Conservation (phyloP, 495 filamentous ascomycete species). For the Aspergillus haitiensis region DNA sequence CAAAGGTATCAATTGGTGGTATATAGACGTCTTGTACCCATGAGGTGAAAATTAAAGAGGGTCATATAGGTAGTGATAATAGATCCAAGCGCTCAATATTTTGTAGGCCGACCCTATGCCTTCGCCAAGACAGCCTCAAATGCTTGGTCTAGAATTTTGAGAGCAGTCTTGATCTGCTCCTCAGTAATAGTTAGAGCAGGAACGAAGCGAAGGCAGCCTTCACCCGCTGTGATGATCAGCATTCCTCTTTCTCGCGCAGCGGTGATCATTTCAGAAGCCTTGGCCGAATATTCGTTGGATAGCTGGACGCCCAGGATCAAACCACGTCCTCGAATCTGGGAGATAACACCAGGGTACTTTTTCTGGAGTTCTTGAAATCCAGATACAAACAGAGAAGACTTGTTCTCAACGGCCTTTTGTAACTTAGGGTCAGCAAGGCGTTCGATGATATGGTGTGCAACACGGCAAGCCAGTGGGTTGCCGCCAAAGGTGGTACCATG, state of each 20-base stretch:
- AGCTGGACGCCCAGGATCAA: constrained; percentile 86
- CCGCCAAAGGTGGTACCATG: constrained; percentile 98
- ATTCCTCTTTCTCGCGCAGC: constrained; percentile 86
- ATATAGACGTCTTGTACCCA: not conserved
- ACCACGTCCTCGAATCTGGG: constrained; percentile 78
- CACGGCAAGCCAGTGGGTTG: constrained; percentile 81
- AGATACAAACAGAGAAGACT: constrained; percentile 61
- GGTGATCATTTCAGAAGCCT: constrained; percentile 62
- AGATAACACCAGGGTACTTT: constrained; percentile 69
- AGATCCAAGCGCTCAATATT: not conserved
- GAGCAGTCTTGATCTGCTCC: constrained; percentile 70
- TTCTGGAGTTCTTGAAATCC: constrained; percentile 63
- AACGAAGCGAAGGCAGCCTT: constrained; percentile 84
- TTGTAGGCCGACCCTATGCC: constrained; percentile 2
- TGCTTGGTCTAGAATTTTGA: constrained; percentile 75
- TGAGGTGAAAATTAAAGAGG: not conserved
- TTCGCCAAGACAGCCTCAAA: constrained; percentile 54
- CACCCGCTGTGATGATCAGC: constrained; percentile 87
- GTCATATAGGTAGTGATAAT: not conserved
- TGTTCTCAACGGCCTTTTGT: constrained; percentile 62
- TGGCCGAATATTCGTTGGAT: constrained; percentile 60
- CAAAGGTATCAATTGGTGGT: not conserved
- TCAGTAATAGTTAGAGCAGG: constrained; percentile 76
- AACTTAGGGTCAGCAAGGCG: constrained; percentile 66
- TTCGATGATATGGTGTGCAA: constrained; percentile 82